These are phyloP conservation scores for Penicillium brasilianum DNA, from an alignment of 2,329 filamentous ascomycete species.

Conservation along the genomic window DNA sequence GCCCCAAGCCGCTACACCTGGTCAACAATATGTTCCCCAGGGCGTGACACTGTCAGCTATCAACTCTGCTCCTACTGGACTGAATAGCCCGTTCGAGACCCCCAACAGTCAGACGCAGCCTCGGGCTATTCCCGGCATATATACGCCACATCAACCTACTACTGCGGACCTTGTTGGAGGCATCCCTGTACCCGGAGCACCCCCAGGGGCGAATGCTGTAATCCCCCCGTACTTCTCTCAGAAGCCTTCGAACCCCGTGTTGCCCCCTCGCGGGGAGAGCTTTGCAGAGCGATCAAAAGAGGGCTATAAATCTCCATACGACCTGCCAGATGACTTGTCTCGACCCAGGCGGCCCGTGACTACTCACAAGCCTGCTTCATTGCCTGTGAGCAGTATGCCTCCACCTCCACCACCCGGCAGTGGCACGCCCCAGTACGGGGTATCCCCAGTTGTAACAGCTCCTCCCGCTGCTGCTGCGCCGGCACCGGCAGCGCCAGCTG, in stretches of 20 bases:
- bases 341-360: conserved; percentile 66
- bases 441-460: conserved; percentile 23
- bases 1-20: conserved; percentile 19
- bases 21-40: conserved; percentile 28
- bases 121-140: conserved; percentile 46
- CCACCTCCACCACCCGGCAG: conserved; percentile 66
- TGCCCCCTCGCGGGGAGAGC: conserved; percentile 68
- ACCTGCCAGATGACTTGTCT: conserved; percentile 85
- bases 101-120: conserved; percentile 31
- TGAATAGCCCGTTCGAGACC: conserved; percentile 37
- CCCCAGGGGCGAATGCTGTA: conserved; percentile 20
- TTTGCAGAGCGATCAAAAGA: conserved; percentile 90
- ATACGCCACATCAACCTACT: conserved; percentile 57
- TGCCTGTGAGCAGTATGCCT: conserved; percentile 51
- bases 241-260: conserved; percentile 37
- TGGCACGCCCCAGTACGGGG: conserved; percentile 51
- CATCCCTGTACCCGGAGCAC: conserved; percentile 32
- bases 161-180: conserved; percentile 53
- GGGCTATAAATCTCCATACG: conserved; percentile 92
- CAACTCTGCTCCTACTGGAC: conserved; percentile 18
- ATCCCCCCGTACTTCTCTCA: conserved; percentile 36
- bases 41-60: conserved; percentile 29
- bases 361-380: conserved; percentile 60
- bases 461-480: conserved; percentile 18
- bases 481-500: conserved; percentile 26